Evolutionary conservation across 805 yeast species (phyloP), one percentile per base, ranked within the genome.

Genomic region (Jamesozyma rosinii): DNA sequence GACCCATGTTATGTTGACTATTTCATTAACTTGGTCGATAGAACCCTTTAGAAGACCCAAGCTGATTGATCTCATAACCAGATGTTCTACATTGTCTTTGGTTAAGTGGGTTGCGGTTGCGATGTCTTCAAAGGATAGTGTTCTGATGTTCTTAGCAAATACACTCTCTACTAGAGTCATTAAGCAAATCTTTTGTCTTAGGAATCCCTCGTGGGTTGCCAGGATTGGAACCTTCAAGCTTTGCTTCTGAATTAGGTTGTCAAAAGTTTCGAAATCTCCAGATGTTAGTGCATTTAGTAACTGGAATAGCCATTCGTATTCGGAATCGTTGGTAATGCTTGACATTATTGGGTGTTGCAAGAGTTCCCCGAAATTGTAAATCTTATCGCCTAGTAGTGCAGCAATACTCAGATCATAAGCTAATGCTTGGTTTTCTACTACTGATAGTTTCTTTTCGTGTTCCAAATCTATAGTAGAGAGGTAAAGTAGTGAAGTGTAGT

Each of bases 291-390:
- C 72, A 46, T 77, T 68, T 41, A 92, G 70, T 49, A 89, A 66
- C 39, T 81, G 75, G 49, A 78, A 75, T 48, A 92, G 68, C 95
- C 95, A 87, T 31, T 67, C 63, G 61, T 76, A 76, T 37, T 68
- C 68, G 34, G 75, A 63, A 41, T 67, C 71, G 22, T 67, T 66
- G 18, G 61, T 50, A 35, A 83, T 71, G 33, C 70, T 63, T 35
- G 68, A 59, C 63, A 88, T 74, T 38, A 90, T 79, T 36, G 92
- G 95, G 64, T 90, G 97, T 61, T 88, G 78, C 47, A 92, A 74
- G 49, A 92, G 75, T 66, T 92, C 98, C 41, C 97, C 97, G 64
- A 92, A 92, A 67, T 90, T 92, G 70, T 87, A 92, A 53, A 90
- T 85, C 56, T 77, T 80, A 58, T 88, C 95, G 39, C 97, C 97